Evolutionary conservation across 164 flowering plant genomes (phyloP).

Genomic region (Macadamia integrifolia): DNA sequence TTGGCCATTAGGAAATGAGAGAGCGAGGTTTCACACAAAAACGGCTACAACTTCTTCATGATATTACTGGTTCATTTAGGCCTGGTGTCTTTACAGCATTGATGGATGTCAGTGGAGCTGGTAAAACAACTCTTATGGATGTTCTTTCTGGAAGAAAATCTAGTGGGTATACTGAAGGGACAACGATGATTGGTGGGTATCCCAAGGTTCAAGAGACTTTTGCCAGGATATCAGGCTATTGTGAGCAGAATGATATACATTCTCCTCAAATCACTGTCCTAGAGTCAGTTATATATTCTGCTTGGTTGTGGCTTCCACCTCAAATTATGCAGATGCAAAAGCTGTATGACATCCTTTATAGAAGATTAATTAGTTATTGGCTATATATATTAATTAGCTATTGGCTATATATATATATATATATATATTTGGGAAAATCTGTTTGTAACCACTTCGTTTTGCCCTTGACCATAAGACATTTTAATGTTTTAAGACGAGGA

Average conservation of each 20-base stretch:
- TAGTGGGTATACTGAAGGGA: constrained; percentile 66
- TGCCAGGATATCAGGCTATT: constrained; percentile 80
- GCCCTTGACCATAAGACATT: too few relatives aligned
- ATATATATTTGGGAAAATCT: too few relatives aligned
- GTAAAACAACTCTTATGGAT: constrained; percentile 81
- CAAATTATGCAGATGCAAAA: constrained; percentile 47
- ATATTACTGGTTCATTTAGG: constrained; percentile 60
- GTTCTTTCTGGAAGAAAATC: constrained; percentile 85
- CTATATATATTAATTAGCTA: too few relatives aligned
- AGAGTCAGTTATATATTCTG: constrained; percentile 71
- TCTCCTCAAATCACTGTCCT: constrained; percentile 73
- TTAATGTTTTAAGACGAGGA: too few relatives aligned
- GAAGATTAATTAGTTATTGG: too few relatives aligned
- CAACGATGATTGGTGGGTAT: constrained; percentile 60
- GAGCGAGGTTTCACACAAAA: constrained; percentile 49
- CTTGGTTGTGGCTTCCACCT: constrained; percentile 62
- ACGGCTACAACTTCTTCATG: constrained; percentile 57
- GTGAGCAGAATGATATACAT: constrained; percentile 79
- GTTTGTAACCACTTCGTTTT: too few relatives aligned
- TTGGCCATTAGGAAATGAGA: constrained; percentile 56
- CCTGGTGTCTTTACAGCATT: constrained; percentile 83
- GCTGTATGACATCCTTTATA: constrained; percentile 25
- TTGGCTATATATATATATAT: too few relatives aligned
- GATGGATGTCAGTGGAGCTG: constrained; percentile 91
- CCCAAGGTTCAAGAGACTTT: constrained; percentile 75